Percentiles rank a stretch among this genome's conserved stretches.
These are phyloP conservation scores for Paramyrothecium roridum DNA, from an alignment of 2,329 filamentous ascomycete species.

Conservation along the genomic window DNA sequence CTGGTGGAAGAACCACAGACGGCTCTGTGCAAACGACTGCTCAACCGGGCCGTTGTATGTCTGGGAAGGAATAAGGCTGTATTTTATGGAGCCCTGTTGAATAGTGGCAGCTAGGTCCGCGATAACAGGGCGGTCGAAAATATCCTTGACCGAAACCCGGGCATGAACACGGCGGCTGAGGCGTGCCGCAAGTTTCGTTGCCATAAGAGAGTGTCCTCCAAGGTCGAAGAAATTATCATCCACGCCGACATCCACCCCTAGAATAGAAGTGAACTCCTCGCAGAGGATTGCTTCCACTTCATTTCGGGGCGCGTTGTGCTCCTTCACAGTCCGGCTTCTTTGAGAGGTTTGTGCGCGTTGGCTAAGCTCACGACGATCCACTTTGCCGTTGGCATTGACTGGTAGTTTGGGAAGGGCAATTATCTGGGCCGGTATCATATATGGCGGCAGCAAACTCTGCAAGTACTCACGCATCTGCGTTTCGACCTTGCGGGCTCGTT, in stretches of 20 bases:
- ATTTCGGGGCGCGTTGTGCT: not conserved
- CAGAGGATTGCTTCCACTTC: not conserved
- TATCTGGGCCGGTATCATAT: not conserved
- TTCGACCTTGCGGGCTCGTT: not conserved
- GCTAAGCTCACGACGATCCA: not conserved
- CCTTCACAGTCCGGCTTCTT: not conserved
- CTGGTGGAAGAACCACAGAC: constrained; percentile 11
- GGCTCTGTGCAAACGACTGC: constrained; percentile 12
- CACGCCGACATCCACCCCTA: not conserved
- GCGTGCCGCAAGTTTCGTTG: not conserved
- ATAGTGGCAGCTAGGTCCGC: not conserved
- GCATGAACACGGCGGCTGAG: not conserved
- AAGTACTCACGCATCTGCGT: not conserved
- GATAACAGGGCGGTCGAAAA: not conserved
- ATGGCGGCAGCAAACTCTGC: not conserved
- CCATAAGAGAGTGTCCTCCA: not conserved
- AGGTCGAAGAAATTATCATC: not conserved
- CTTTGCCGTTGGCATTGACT: not conserved
- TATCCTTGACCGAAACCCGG: not conserved
- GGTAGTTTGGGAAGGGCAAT: not conserved
- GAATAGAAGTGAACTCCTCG: not conserved
- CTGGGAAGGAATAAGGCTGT: not conserved
- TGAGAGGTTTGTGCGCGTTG: not conserved
- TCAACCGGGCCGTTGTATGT: constrained; percentile 3
- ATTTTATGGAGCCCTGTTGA: not conserved